These are phyloP conservation scores for Globisporangium apiculatum DNA, from an alignment of 352 stramenopile species.

Conservation along the genomic window DNA sequence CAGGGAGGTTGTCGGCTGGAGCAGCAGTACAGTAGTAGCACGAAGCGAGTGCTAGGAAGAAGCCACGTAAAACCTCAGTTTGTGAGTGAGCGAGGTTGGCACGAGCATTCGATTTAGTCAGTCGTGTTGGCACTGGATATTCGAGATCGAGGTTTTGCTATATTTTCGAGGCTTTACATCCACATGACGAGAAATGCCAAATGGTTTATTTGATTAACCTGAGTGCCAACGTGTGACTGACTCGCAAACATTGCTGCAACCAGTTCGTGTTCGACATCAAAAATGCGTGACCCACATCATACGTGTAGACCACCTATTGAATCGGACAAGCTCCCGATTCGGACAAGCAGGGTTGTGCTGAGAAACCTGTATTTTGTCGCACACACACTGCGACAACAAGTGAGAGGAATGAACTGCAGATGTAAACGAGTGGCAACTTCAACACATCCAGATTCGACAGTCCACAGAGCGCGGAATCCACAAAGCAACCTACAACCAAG, in stretches of 20 bases:
- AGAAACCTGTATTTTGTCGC: not conserved
- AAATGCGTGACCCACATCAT: not conserved
- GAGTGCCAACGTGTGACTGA: not conserved
- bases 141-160: too few relatives aligned
- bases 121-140: too few relatives aligned
- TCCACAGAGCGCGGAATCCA: too few relatives aligned
- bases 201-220: not conserved
- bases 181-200: not conserved
- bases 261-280: not conserved
- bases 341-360: not conserved
- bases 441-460: too few relatives aligned
- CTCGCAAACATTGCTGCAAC: not conserved
- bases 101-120: too few relatives aligned
- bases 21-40: too few relatives aligned
- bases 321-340: not conserved
- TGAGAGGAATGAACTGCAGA: too few relatives aligned
- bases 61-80: not conserved
- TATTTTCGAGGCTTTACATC: not conserved
- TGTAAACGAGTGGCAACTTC: too few relatives aligned
- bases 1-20: not conserved
- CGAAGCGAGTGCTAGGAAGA: too few relatives aligned
- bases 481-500: too few relatives aligned
- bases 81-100: not conserved
- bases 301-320: not conserved
- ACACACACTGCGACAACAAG: slow-evolving; percentile 12